Percentiles rank a stretch among this genome's conserved stretches.
These are phyloP conservation scores for Arachnopeziza araneosa DNA, from an alignment of 2,329 filamentous ascomycete species.

Conservation along the genomic window DNA sequence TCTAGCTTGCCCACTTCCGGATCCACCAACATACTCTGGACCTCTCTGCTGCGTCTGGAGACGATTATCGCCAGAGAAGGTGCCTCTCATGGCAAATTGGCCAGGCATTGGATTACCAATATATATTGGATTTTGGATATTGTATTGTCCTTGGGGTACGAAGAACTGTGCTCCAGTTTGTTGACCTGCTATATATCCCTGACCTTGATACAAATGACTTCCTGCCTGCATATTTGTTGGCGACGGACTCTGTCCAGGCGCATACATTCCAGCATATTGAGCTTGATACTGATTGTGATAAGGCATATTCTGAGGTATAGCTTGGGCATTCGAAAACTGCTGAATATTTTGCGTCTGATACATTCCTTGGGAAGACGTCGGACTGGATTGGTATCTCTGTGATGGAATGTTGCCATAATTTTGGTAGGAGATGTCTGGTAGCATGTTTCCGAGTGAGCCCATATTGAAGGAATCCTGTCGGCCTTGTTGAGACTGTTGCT, in stretches of 20 bases:
- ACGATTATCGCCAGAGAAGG: slow-evolving; percentile 18
- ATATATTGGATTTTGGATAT: slow-evolving; percentile 20
- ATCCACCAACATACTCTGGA: slow-evolving; percentile 10
- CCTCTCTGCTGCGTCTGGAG: slow-evolving; percentile 12
- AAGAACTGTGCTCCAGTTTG: slow-evolving; percentile 20
- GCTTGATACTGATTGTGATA: slow-evolving; percentile 25
- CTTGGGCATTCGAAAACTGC: slow-evolving; percentile 17
- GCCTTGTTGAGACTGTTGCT: slow-evolving; percentile 13
- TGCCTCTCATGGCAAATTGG: slow-evolving; percentile 17
- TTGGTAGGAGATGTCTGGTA: slow-evolving; percentile 25
- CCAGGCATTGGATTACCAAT: slow-evolving; percentile 6
- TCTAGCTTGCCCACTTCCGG: slow-evolving; percentile 9
- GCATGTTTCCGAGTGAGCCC: slow-evolving; percentile 17
- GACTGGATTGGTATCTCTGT: slow-evolving; percentile 18
- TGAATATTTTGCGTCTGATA: slow-evolving; percentile 21
- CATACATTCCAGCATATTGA: slow-evolving; percentile 24
- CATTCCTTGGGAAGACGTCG: slow-evolving; percentile 13
- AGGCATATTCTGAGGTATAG: slow-evolving; percentile 10
- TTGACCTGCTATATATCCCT: slow-evolving; percentile 19
- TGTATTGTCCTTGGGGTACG: slow-evolving; percentile 22
- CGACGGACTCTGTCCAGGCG: slow-evolving; percentile 13
- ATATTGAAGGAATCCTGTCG: slow-evolving; percentile 24
- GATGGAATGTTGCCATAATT: slow-evolving; percentile 14
- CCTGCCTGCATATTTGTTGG: slow-evolving; percentile 14
- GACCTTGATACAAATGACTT: slow-evolving; percentile 24